Conservation (phyloP, 2,329 filamentous ascomycete species). For the Scortechinia acanthostroma region DNA sequence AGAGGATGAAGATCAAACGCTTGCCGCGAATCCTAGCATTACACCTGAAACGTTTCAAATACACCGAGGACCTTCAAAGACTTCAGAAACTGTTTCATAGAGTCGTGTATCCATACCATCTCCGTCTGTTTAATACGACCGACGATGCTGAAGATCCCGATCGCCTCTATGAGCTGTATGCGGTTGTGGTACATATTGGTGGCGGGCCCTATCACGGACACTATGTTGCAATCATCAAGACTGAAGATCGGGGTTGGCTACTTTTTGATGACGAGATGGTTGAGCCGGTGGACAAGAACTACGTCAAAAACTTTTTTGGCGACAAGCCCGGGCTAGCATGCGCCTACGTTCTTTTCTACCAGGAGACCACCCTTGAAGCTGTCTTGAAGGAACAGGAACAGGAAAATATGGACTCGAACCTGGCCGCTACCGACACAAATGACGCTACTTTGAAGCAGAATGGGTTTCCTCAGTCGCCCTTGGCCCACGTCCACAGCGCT, state of each 20-base stretch:
- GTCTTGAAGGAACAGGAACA: background rate
- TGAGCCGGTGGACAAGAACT: slow-evolving; percentile 92
- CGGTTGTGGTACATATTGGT: slow-evolving; percentile 93
- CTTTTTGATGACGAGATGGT: slow-evolving; percentile 98
- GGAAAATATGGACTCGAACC: background rate
- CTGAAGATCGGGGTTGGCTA: slow-evolving; percentile 88
- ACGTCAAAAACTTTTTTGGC: slow-evolving; percentile 94
- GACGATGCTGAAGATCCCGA: slow-evolving; percentile 92
- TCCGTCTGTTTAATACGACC: slow-evolving; percentile 94
- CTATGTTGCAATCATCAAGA: slow-evolving; percentile 97
- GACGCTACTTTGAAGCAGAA: background rate
- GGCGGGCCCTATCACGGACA: slow-evolving; percentile 95
- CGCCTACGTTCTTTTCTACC: slow-evolving; percentile 95
- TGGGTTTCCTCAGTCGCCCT: background rate
- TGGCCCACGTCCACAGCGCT: background rate
- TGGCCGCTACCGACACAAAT: slow-evolving; percentile 3
- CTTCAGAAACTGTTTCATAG: slow-evolving; percentile 94
- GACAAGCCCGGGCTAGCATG: slow-evolving; percentile 86
- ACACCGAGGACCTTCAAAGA: slow-evolving; percentile 88
- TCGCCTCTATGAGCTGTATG: slow-evolving; percentile 90
- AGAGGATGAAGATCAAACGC: slow-evolving; percentile 97
- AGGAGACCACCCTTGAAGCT: slow-evolving; percentile 50
- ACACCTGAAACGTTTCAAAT: slow-evolving; percentile 96
- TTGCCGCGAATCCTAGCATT: slow-evolving; percentile 84
- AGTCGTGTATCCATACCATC: slow-evolving; percentile 92